Evolutionary conservation across 2,329 filamentous ascomycete species (phyloP).

Genomic region (Microascus cirrosus): DNA sequence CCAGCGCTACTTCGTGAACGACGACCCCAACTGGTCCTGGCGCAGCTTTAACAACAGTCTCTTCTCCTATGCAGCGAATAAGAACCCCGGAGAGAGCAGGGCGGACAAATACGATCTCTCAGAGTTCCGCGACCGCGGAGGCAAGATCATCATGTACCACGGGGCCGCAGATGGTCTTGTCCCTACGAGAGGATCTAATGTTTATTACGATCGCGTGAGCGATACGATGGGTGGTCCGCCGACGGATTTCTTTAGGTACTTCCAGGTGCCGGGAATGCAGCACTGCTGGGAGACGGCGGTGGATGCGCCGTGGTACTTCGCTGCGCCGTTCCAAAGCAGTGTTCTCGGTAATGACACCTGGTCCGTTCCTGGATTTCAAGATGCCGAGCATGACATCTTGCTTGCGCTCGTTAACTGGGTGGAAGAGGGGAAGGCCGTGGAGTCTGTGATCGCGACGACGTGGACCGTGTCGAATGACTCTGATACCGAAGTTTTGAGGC

Average conservation of each 20-base stretch:
- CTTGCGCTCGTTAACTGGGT: constrained; percentile 24
- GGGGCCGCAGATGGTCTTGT: constrained; percentile 26
- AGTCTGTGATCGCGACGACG: constrained; percentile 22
- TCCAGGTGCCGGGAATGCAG: constrained; percentile 36
- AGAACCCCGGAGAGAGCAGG: constrained; percentile 12
- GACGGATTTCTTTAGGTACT: constrained; percentile 35
- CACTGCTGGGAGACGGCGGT: constrained; percentile 27
- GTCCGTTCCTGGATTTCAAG: constrained; percentile 22
- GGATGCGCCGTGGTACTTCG: constrained; percentile 23
- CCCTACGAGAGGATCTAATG: constrained; percentile 15
- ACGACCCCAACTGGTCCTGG: constrained; percentile 18
- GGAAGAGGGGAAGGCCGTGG: constrained; percentile 17
- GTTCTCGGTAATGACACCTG: constrained; percentile 13
- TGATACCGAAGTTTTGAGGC: constrained; percentile 25
- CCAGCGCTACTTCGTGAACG: constrained; percentile 14
- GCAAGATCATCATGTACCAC: constrained; percentile 30
- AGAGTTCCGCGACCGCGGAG: constrained; percentile 19
- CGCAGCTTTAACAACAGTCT: constrained; percentile 10
- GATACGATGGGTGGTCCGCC: constrained; percentile 21
- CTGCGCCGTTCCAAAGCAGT: constrained; percentile 15
- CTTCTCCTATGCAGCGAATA: constrained; percentile 9
- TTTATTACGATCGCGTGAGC: constrained; percentile 20
- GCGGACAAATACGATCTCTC: constrained; percentile 17
- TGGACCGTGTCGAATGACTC: constrained; percentile 15
- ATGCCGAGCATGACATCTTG: constrained; percentile 22